Evolutionary conservation across 2,329 filamentous ascomycete species (phyloP), one percentile per base, ranked within the genome.

Genomic region (Teratosphaeria gauchensis): DNA sequence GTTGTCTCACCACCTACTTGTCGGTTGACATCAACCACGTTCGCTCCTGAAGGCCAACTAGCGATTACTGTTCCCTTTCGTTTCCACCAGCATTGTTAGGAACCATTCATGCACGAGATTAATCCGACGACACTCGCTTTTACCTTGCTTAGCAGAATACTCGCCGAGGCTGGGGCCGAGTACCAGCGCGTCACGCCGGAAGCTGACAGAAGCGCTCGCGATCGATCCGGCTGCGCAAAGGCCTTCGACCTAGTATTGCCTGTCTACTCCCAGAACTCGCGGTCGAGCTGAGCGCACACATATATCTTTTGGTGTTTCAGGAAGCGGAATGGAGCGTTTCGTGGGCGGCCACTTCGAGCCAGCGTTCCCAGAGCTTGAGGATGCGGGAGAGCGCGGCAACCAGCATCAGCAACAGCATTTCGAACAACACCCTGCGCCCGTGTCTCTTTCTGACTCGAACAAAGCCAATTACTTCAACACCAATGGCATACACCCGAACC

Each of bases 401-500:
- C 46, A 54, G 52, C 30, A 42, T 42, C 35, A 21, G 28, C 58
- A 53, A 2, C 30, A 30, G 19, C 55, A 52, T n/a, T 57, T 38
- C 53, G 42, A 53, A 6, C 51, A 55, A 19, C n/a, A 35, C 28
- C n/a, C 58, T 11, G 30, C 58, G 30, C 46, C 56, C 46, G 51
- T 55, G 58, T 56, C 62, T 31, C 56, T 64, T 16, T 31, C 51
- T 11, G 63, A 65, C 16, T 56, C 54, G 53, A 32, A 46, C 51
- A 54, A 60, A 31, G 52, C 56, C n/a, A 58, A 56, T 33, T 67
- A 58, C 57, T 65, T 63, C 56, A 32, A 51, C 38, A 51, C 55
- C 38, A 61, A 58, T 57, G 48, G 55, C 54, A 63, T 61, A 38
- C 62, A 63, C 62, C 69, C 42, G 4, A 48, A 71, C 28, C 62